A percentile compares a stretch with the other conserved stretches of the same genome.
Evolutionary conservation across 805 yeast genomes (phyloP).

Genomic region (Saccharomyces paradoxus): DNA sequence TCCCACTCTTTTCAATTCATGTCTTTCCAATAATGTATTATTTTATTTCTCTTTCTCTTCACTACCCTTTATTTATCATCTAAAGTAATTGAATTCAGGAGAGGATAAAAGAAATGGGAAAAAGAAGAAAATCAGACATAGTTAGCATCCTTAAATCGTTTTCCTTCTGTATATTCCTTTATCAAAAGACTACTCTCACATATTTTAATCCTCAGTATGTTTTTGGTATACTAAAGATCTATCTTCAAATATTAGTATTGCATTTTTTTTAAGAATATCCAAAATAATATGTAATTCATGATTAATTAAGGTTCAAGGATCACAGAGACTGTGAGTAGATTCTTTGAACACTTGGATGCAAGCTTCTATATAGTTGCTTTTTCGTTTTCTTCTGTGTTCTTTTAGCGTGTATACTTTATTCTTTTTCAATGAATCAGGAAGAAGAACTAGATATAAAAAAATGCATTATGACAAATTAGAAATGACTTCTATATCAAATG

Average conservation of each 20-base stretch:
- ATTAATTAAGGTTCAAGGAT: neutral
- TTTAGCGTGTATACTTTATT: too few species aligned
- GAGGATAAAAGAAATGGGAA: neutral
- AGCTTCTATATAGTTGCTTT: neutral
- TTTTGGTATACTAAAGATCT: neutral
- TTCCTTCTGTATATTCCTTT: neutral
- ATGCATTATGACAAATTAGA: neutral
- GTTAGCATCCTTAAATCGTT: neutral
- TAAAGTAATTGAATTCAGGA: neutral
- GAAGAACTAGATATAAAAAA: neutral
- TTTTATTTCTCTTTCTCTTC: neutral
- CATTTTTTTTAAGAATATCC: neutral
- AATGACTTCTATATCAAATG: too few species aligned
- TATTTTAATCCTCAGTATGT: neutral
- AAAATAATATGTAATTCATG: neutral
- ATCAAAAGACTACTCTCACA: neutral
- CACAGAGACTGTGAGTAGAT: neutral
- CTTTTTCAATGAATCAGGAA: too few species aligned
- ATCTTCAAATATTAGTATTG: neutral
- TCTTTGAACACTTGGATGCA: neutral
- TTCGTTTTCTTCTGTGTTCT: neutral
- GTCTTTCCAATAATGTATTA: neutral
- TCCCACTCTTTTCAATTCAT: neutral
- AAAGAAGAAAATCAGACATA: neutral
- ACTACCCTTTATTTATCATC: neutral